Base-by-base conservation (phyloP, 2,329 filamentous ascomycete species). In the Alternaria gaisen region DNA sequence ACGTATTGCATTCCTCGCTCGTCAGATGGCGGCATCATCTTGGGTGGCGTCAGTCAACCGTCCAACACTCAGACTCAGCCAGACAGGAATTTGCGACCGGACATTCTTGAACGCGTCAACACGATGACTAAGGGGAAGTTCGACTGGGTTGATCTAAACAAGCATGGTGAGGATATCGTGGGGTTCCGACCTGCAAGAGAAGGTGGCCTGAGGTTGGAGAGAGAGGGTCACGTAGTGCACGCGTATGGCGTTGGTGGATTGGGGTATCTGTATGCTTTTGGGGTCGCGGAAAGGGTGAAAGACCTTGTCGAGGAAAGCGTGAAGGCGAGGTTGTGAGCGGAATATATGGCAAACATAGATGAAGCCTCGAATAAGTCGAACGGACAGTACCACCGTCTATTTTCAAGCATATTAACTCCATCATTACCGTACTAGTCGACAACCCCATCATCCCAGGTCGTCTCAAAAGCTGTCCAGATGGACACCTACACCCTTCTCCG, bases 381-480 rank as follows among this genome's bases (percentile, higher is more conserved):
- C 4, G n/a, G 18, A 41, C 1, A 14, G 40, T 1, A 22, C 9
- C 16, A 9, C 4, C 4, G 10, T 12, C 2, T 4, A 30, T 16
- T 12, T n/a, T 16, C 3, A 11, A 3, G 7, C 14, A 3, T n/a
- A 8, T 18, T 1, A 12, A 12, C 4, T 6, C 14, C 7, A 28
- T 18, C 1, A 20, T 16, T 20, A 9, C 24, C 14, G 14, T 4
- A 10, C 30, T 5, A 16, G 10, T 42, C 5, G 3, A 22, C 8
- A 12, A 9, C 2, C 14, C 5, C 18, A 1, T 0, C 5, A 2
- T 26, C 16, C 16, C 20, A 4, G 22, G 3, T 11, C n/a, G 14
- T 32, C n/a, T 60, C 26, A 68, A 28, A 68, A 68, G 16, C 57
- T 56, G 5, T 61, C 57, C 42, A 67, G 1, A 18, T 53, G 59